Evolutionary conservation across 2,329 filamentous ascomycete species (phyloP).

Genomic region (Chrysosporium keratinophilum): DNA sequence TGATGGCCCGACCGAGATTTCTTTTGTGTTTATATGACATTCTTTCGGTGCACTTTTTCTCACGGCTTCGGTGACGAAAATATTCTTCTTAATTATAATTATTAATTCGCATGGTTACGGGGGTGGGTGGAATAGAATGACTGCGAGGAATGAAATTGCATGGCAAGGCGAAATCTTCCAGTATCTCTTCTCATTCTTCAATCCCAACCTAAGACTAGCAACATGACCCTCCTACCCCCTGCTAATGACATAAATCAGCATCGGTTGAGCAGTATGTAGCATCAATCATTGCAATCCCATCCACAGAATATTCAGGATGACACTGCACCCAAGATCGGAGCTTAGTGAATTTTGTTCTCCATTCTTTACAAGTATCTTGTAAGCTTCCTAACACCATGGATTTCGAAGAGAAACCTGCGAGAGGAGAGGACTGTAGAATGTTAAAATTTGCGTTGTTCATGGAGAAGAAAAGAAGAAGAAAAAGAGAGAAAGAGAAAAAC

Average conservation of each 20-base stretch:
- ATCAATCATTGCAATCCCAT: constrained; percentile 51
- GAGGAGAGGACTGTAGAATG: constrained; percentile 47
- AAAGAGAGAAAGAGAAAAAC: constrained; percentile 22
- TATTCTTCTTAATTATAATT: background rate
- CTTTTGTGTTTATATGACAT: no score
- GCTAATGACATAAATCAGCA: no score
- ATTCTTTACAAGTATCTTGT: constrained; percentile 26
- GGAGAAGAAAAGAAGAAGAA: constrained; percentile 26
- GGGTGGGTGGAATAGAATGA: background rate
- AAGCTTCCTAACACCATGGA: constrained; percentile 49
- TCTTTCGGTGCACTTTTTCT: background rate
- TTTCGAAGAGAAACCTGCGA: constrained; percentile 37
- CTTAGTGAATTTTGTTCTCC: constrained; percentile 22
- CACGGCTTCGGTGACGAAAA: background rate
- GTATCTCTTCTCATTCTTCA: no score
- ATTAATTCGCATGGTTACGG: constrained; percentile 1
- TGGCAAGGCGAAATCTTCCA: background rate
- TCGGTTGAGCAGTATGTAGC: constrained; percentile 33
- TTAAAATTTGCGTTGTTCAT: constrained; percentile 50
- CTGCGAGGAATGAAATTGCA: background rate
- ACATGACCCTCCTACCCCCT: no score
- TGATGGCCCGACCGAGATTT: no score
- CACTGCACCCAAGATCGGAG: constrained; percentile 50
- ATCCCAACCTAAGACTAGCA: no score
- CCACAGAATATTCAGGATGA: constrained; percentile 39